Evolutionary conservation across 2,329 filamentous ascomycete genomes (phyloP).

Genomic region (Myriosclerotinia scirpicola): DNA sequence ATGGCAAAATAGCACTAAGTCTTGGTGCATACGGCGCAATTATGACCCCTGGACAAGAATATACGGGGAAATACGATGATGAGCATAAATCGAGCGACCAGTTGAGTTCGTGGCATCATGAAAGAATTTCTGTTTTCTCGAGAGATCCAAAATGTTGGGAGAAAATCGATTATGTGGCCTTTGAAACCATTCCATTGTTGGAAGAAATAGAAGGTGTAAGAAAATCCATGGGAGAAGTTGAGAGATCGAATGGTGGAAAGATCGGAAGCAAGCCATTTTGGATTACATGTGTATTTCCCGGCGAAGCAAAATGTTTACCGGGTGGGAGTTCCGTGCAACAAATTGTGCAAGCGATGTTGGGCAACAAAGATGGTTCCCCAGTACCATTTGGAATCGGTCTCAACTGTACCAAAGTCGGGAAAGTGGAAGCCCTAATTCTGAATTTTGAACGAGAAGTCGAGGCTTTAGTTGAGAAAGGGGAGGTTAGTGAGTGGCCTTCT

Average conservation of each 20-base stretch:
- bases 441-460: constrained; percentile 53
- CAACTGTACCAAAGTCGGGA: constrained; percentile 67
- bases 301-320: constrained; percentile 52
- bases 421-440: constrained; percentile 55
- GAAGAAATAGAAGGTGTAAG: constrained; percentile 62
- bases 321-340: constrained; percentile 53
- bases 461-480: constrained; percentile 44
- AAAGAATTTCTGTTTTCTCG: constrained; percentile 53
- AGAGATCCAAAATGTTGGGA: constrained; percentile 30
- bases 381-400: constrained; percentile 64
- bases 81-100: constrained; percentile 47
- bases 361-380: constrained; percentile 25
- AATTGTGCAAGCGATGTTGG: constrained; percentile 45
- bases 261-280: constrained; percentile 45
- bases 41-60: constrained; percentile 66
- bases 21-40: constrained; percentile 67
- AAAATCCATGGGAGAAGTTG: constrained; percentile 40
- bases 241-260: neutral
- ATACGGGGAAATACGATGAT: constrained; percentile 59
- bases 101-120: constrained; percentile 57
- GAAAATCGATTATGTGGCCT: constrained; percentile 55
- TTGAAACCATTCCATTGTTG: constrained; percentile 65
- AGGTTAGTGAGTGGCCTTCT: constrained; percentile 47
- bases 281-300: constrained; percentile 64
- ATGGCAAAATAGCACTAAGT: constrained; percentile 52